phyloP scores from a whole-genome alignment of 1,284 basidiomycete genomes.

The Baeospora myosura region DNA sequence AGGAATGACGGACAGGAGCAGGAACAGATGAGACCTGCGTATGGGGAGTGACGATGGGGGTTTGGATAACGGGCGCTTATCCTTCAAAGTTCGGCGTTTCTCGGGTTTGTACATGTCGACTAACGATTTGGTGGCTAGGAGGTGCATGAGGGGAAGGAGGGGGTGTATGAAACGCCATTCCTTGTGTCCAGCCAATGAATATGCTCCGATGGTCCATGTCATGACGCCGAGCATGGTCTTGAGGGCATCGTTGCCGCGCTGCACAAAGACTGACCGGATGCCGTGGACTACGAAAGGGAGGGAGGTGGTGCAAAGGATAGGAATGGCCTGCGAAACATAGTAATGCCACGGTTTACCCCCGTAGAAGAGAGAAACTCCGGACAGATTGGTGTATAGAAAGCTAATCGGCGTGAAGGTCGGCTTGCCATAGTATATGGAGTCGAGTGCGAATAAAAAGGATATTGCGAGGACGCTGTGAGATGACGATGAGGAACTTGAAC shows the following conservation, averaged over 20 bases:
- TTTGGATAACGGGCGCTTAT: neutral
- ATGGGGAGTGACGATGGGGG: constrained; percentile 22
- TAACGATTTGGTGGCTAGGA: constrained; percentile 72
- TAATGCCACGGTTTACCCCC: constrained; percentile 85
- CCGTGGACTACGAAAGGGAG: constrained; percentile 70
- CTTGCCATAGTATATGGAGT: constrained; percentile 63
- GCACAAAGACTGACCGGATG: constrained; percentile 30
- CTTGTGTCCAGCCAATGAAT: constrained; percentile 84
- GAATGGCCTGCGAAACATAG: constrained; percentile 83
- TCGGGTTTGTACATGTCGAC: constrained; percentile 32
- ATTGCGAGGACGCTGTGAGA: constrained; percentile 31
- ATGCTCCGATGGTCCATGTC: constrained; percentile 59
- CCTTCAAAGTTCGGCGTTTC: constrained; percentile 5
- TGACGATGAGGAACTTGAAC: neutral
- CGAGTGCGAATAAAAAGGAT: constrained; percentile 39
- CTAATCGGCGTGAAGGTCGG: constrained; percentile 76
- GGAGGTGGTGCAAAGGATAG: constrained; percentile 69
- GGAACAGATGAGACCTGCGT: constrained; percentile 26
- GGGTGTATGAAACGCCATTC: constrained; percentile 98
- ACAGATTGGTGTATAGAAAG: constrained; percentile 76
- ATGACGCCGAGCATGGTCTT: constrained; percentile 45
- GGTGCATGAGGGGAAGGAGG: constrained; percentile 76
- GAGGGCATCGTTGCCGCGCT: constrained; percentile 20
- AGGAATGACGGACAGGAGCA: constrained; percentile 51
- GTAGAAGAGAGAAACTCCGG: constrained; percentile 87